Evolutionary conservation across 768 basidiomycete species (phyloP).

Genomic region (Serendipita sp.): DNA sequence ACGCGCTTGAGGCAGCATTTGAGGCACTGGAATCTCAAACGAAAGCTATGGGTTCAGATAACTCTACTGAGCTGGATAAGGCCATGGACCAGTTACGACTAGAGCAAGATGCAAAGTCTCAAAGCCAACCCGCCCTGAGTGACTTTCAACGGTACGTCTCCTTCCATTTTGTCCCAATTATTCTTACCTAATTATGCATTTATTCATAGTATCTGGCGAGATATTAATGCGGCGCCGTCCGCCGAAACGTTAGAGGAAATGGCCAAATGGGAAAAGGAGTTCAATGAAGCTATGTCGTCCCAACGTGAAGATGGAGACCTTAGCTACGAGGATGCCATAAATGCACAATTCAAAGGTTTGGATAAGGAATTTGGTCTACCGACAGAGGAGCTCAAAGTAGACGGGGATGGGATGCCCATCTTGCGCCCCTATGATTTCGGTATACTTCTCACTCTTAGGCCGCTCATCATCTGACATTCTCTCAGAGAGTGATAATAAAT

Average conservation of each 20-base stretch:
- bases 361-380: conserved; percentile 25
- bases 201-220: conserved; percentile 37
- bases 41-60: conserved; percentile 7
- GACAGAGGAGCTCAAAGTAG: conserved; percentile 24
- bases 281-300: conserved; percentile 57
- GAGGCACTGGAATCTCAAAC: conserved; percentile 21
- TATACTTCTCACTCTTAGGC: conserved; percentile 22
- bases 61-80: conserved; percentile 17
- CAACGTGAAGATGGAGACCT: conserved; percentile 47
- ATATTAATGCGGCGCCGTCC: not conserved
- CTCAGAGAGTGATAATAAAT: conserved; percentile 57
- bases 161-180: conserved; percentile 12
- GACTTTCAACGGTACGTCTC: conserved; percentile 33
- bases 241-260: conserved; percentile 32
- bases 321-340: conserved; percentile 44
- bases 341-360: conserved; percentile 43
- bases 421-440: conserved; percentile 63
- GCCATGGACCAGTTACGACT: conserved; percentile 11
- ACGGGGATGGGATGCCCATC: conserved; percentile 62
- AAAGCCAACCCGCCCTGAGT: conserved; percentile 21
- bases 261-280: conserved; percentile 70
- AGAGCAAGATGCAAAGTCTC: conserved; percentile 11
- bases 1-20: conserved; percentile 26
- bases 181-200: too few relatives aligned
- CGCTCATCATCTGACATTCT: not conserved